Base-by-base conservation (phyloP, 768 basidiomycete species). In the Saitozyma podzolica region DNA sequence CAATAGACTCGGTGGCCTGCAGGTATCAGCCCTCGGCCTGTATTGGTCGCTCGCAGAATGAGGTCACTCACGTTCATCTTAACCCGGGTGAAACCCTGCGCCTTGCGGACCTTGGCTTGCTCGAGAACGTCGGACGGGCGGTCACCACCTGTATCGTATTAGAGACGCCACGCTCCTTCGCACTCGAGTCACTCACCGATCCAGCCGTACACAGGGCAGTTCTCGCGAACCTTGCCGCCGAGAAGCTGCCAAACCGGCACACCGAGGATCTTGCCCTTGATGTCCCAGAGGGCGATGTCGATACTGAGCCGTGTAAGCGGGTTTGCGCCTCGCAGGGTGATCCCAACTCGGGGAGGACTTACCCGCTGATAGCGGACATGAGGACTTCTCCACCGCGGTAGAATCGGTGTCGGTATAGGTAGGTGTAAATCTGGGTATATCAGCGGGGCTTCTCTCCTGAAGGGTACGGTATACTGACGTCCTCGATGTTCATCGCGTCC, bases 181-280 rank as follows among this genome's bases (percentile, higher is more conserved):
- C 45, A 11, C 2, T 47, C 29, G 29, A 29, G 29, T 29, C n/a
- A 47, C 45, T 2, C 6, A 47, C 45, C 49, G 55, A 68, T 55
- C 74, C 70, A 70, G 40, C 72, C 72, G 66, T 75, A 75, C 9
- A 77, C 76, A 49, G 70, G 65, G 51, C 66, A 79, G 40, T 82
- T 80, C 68, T 87, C 84, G 54, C 88, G 83, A 17, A 88, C 86
- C 73, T 85, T 86, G 6, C 88, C 88, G 8, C 88, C 89, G 7
- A 88, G 82, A 0, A 90, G 81, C 75, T 87, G 84, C 83, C 85
- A 88, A 0, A 88, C 79, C 2, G 81, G 81, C 0, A 86, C 88
- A 41, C 87, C 87, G 2, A 89, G 83, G 41, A 85, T 86, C 79
- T 88, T 88, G n/a, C 89, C 89, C 67, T 89, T 89, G 78, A 89